phyloP scores from a whole-genome alignment of 768 basidiomycete genomes.

The Collybia mongolica region DNA sequence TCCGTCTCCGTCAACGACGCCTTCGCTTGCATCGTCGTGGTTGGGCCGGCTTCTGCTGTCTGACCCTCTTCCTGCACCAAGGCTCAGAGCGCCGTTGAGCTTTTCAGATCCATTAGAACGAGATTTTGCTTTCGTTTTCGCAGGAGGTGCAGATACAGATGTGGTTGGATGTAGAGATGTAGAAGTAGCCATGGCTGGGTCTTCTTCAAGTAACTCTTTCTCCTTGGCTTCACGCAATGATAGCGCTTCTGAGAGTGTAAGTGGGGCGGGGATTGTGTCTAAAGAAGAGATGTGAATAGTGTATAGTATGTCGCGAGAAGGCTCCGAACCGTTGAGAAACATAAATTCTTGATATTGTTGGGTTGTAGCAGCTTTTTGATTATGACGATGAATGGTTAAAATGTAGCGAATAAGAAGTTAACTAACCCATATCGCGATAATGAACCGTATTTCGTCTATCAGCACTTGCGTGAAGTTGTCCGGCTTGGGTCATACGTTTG shows the following conservation, averaged over 20 bases:
- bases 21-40: background rate
- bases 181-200: constrained; percentile 40
- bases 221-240: constrained; percentile 49
- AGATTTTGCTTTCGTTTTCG: constrained; percentile 32
- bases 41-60: constrained; percentile 6
- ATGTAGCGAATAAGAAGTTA: background rate
- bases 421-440: constrained; percentile 77
- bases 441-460: constrained; percentile 58
- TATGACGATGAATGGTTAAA: constrained; percentile 6
- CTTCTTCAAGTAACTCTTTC: constrained; percentile 56
- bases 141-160: constrained; percentile 20
- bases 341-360: constrained; percentile 66
- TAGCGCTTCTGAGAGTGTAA: constrained; percentile 61
- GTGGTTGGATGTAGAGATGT: constrained; percentile 17
- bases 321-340: constrained; percentile 59
- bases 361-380: constrained; percentile 51
- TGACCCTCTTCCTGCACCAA: constrained; percentile 8
- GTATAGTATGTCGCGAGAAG: background rate
- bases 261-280: constrained; percentile 70
- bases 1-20: constrained; percentile 1
- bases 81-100: constrained; percentile 16
- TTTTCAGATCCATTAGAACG: constrained; percentile 37
- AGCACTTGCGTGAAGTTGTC: constrained; percentile 60
- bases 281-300: constrained; percentile 6
- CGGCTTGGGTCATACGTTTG: constrained; percentile 69